Percentiles rank a stretch among this genome's conserved stretches.
phyloP scores from a whole-genome alignment of 2,329 filamentous ascomycete genomes.

The Fusarium algeriense region DNA sequence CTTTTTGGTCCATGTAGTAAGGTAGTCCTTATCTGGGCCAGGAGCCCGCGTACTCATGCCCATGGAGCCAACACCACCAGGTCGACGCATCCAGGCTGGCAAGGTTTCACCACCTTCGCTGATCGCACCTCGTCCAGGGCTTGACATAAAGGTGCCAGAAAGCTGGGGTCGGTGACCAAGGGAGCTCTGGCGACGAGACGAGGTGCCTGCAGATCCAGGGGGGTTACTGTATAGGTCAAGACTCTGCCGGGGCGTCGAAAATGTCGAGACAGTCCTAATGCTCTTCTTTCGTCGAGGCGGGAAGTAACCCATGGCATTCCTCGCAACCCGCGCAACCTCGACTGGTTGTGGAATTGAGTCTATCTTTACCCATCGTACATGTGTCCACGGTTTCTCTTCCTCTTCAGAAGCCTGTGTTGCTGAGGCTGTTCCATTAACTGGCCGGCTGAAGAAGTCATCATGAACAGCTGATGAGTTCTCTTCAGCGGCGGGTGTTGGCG shows the following conservation, averaged over 20 bases:
- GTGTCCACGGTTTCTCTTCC: slow-evolving; percentile 81
- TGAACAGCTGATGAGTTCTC: slow-evolving; percentile 46
- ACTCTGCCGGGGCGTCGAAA: slow-evolving; percentile 76
- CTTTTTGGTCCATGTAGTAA: slow-evolving; percentile 87
- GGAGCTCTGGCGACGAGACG: slow-evolving; percentile 59
- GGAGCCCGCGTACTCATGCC: slow-evolving; percentile 76
- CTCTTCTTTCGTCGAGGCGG: slow-evolving; percentile 92
- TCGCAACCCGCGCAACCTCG: slow-evolving; percentile 87
- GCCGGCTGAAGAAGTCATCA: slow-evolving; percentile 58
- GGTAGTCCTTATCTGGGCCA: slow-evolving; percentile 84
- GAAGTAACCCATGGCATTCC: slow-evolving; percentile 88
- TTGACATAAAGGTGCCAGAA: slow-evolving; percentile 52
- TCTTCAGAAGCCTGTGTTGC: slow-evolving; percentile 48
- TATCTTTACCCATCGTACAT: slow-evolving; percentile 89
- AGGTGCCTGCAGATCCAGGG: slow-evolving; percentile 53
- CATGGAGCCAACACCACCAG: slow-evolving; percentile 90
- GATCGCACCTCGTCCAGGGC: slow-evolving; percentile 52
- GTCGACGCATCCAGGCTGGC: slow-evolving; percentile 78
- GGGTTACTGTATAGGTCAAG: slow-evolving; percentile 67
- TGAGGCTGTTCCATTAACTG: slow-evolving; percentile 51
- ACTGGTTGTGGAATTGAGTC: slow-evolving; percentile 77
- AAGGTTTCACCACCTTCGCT: slow-evolving; percentile 56
- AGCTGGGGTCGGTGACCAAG: slow-evolving; percentile 53
- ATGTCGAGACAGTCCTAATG: slow-evolving; percentile 71
- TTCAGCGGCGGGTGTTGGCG: slow-evolving; percentile 58